Percentiles rank a stretch among this genome's conserved stretches.
Conservation (phyloP, 768 basidiomycete genomes). For the Agaricus blazei region DNA sequence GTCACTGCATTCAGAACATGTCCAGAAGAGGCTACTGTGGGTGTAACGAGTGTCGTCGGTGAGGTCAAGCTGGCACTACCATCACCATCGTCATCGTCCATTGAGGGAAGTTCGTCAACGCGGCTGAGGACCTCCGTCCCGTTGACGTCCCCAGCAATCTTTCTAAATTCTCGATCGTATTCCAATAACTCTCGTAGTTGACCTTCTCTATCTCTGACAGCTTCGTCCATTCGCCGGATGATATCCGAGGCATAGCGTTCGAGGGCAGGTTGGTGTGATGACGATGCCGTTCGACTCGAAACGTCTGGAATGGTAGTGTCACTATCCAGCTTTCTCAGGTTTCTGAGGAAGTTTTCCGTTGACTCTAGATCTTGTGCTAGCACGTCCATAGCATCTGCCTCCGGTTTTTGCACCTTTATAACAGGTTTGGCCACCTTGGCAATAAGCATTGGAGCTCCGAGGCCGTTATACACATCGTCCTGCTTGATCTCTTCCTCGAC, state of each 20-base stretch:
- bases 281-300: neutral
- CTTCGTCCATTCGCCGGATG: conserved; percentile 73
- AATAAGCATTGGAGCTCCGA: conserved; percentile 19
- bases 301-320: conserved; percentile 28
- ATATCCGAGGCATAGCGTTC: conserved; percentile 73
- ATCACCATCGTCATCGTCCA: conserved; percentile 47
- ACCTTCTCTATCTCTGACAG: conserved; percentile 69
- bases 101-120: conserved; percentile 44
- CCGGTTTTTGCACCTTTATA: conserved; percentile 18
- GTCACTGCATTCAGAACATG: neutral
- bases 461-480: conserved; percentile 7
- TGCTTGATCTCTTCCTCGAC: conserved; percentile 13
- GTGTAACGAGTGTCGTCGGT: conserved; percentile 18
- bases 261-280: conserved; percentile 38
- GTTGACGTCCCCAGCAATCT: conserved; percentile 72
- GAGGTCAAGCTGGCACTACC: conserved; percentile 33
- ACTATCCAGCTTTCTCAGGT: conserved; percentile 65
- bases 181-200: conserved; percentile 77
- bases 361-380: conserved; percentile 71
- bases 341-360: conserved; percentile 71
- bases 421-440: conserved; percentile 23
- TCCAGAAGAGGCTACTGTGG: neutral
- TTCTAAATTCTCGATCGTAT: conserved; percentile 74
- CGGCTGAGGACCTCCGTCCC: conserved; percentile 68
- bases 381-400: conserved; percentile 65